phyloP scores from a whole-genome alignment of 768 basidiomycete species.

The Suillus plorans region DNA sequence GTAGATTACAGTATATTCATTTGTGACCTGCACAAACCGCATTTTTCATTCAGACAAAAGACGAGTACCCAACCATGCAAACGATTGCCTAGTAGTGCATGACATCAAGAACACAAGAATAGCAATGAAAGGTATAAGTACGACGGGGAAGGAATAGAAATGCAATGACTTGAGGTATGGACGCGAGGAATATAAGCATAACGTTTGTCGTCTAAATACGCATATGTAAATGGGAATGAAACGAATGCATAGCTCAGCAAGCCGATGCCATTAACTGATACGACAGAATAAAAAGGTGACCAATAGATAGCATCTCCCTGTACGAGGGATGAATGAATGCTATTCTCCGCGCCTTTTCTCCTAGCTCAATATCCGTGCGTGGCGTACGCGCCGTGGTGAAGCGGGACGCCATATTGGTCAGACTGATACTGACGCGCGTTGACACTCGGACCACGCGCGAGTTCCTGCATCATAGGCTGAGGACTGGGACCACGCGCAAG shows the following conservation, averaged over 20 bases:
- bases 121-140: neutral
- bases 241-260: slow-evolving; percentile 33
- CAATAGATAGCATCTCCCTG: neutral
- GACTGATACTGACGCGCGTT: slow-evolving; percentile 49
- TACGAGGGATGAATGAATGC: neutral
- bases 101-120: slow-evolving; percentile 5
- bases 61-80: neutral
- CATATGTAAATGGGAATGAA: slow-evolving; percentile 4
- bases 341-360: neutral
- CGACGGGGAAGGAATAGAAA: neutral
- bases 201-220: slow-evolving; percentile 1
- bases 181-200: slow-evolving; percentile 5
- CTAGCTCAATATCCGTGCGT: slow-evolving; percentile 18
- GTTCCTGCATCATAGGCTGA: slow-evolving; percentile 52
- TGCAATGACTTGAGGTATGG: neutral
- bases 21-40: slow-evolving; percentile 4
- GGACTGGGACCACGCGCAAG: slow-evolving; percentile 74
- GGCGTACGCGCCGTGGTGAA: slow-evolving; percentile 47
- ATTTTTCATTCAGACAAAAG: neutral
- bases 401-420: slow-evolving; percentile 55
- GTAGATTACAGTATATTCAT: slow-evolving; percentile 1
- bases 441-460: slow-evolving; percentile 38
- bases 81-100: neutral
- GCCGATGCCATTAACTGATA: slow-evolving; percentile 14
- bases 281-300: neutral